These are phyloP conservation scores for Medicago arabica DNA, from an alignment of 306 rosid genomes.

Conservation along the genomic window DNA sequence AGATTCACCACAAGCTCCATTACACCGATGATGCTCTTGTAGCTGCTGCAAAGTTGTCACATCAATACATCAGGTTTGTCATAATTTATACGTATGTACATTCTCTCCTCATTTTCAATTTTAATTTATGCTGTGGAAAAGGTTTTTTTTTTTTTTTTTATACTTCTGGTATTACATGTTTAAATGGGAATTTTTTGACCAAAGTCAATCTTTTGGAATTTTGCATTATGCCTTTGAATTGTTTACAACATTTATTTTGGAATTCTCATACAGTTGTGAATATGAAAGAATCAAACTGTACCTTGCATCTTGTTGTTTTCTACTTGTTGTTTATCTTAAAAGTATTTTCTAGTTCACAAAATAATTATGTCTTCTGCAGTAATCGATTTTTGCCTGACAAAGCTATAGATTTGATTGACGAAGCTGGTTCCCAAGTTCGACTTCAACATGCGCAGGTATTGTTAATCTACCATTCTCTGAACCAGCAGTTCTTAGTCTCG, in stretches of 20 bases:
- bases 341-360: neutral
- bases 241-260: constrained; percentile 14
- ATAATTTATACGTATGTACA: neutral
- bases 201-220: constrained; percentile 7
- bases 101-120: neutral
- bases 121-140: neutral
- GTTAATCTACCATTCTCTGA: neutral
- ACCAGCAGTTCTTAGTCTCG: constrained; percentile 10
- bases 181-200: neutral
- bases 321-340: neutral
- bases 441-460: constrained; percentile 91
- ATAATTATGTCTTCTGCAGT: constrained; percentile 50
- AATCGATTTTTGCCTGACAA: constrained; percentile 95
- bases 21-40: constrained; percentile 90
- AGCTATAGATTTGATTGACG: constrained; percentile 94
- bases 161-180: neutral
- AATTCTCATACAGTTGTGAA: constrained; percentile 1
- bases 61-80: constrained; percentile 90
- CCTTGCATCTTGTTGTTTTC: neutral
- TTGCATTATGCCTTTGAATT: neutral
- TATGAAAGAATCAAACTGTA: constrained; percentile 1
- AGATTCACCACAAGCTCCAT: constrained; percentile 95
- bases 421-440: constrained; percentile 95
- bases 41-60: constrained; percentile 86
- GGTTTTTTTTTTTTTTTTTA: neutral